Evolutionary conservation across 2,329 filamentous ascomycete genomes (phyloP).

Genomic region (Chrysoporthe austroafricana): DNA sequence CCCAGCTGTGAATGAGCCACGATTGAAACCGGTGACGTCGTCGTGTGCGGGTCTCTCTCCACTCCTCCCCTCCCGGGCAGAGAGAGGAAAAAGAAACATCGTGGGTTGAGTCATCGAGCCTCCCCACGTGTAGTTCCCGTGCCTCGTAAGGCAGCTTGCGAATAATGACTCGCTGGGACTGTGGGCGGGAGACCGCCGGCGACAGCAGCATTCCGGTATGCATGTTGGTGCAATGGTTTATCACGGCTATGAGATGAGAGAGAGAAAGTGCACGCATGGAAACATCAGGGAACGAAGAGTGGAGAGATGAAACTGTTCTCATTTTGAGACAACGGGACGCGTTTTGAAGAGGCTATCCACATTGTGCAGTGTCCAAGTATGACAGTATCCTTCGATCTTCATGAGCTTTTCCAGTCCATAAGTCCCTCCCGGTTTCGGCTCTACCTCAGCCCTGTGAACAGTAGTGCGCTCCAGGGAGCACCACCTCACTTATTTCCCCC

Average conservation of each 20-base stretch:
- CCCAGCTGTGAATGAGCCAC: background rate
- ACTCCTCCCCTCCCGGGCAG: background rate
- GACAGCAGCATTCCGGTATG: background rate
- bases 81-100: background rate
- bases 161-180: background rate
- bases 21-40: conserved; percentile 9
- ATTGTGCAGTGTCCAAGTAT: conserved; percentile 12
- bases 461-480: background rate
- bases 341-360: conserved; percentile 22
- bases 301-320: conserved; percentile 25
- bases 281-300: background rate
- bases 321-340: conserved; percentile 18
- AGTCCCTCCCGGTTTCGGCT: conserved; percentile 7
- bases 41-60: background rate
- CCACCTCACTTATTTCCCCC: background rate
- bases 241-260: background rate
- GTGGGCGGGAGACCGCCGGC: background rate
- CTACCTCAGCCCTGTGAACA: conserved; percentile 18
- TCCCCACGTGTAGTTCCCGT: conserved; percentile 1
- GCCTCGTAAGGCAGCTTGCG: background rate
- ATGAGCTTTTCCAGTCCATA: background rate
- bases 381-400: background rate
- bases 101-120: background rate
- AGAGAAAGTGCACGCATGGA: background rate
- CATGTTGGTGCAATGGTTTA: background rate